phyloP scores from a whole-genome alignment of 805 yeast species.

The Wickerhamiella qilinensis region DNA sequence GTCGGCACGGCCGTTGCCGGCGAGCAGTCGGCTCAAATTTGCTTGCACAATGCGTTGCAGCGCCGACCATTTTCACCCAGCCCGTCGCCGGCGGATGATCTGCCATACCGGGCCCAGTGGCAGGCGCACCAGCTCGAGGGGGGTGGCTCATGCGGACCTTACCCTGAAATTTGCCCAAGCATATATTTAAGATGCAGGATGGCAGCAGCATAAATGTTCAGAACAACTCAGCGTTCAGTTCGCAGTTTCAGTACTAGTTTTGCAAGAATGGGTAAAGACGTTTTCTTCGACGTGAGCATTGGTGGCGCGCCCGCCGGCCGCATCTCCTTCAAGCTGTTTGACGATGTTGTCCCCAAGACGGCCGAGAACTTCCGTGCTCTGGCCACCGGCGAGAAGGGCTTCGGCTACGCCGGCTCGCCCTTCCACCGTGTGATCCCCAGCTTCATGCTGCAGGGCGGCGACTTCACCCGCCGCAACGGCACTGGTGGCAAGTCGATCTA shows the following conservation, averaged over 20 bases:
- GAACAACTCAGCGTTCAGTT: background rate
- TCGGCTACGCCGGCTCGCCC: constrained; percentile 66
- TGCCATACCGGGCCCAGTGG: no score
- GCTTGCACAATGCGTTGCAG: no score
- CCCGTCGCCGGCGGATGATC: no score
- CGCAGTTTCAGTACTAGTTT: background rate
- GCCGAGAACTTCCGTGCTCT: constrained; percentile 92
- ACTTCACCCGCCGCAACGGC: constrained; percentile 74
- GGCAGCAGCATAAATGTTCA: background rate
- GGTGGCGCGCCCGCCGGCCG: constrained; percentile 70
- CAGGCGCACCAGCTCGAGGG: no score
- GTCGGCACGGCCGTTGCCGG: no score
- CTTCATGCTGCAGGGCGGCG: constrained; percentile 96
- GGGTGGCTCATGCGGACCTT: background rate
- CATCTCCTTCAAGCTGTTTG: constrained; percentile 73
- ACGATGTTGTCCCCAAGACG: constrained; percentile 88
- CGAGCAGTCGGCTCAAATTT: no score
- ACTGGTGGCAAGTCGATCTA: constrained; percentile 81
- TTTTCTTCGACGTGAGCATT: constrained; percentile 69
- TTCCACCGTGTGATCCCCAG: constrained; percentile 97
- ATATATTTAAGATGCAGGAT: background rate
- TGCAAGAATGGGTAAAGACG: constrained; percentile 23
- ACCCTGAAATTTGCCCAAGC: background rate
- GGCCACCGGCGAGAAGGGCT: constrained; percentile 89
- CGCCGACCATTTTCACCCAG: no score